Evolutionary conservation across 371 early-diverging fungal species (phyloP).

Genomic region (Lichtheimia hyalospora): DNA sequence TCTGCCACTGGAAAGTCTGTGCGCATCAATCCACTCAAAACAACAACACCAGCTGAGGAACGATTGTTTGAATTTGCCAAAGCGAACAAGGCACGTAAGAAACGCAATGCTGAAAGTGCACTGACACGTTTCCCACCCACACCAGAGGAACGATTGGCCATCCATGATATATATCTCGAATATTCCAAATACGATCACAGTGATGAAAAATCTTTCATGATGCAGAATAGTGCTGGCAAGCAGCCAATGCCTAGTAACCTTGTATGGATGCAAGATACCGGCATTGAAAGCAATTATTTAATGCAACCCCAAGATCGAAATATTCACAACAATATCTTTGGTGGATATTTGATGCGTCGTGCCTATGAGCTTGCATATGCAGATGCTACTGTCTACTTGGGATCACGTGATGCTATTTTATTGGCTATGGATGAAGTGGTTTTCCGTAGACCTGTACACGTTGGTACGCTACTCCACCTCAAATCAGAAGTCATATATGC

Average conservation of each 20-base stretch:
- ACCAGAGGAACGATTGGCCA: constrained; percentile 74
- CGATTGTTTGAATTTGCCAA: constrained; percentile 74
- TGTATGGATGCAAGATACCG: constrained; percentile 83
- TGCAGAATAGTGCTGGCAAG: constrained; percentile 6
- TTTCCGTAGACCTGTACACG: constrained; percentile 87
- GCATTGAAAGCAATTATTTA: constrained; percentile 67
- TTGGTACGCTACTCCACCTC: constrained; percentile 81
- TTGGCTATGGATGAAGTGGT: constrained; percentile 86
- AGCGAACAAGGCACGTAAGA: constrained; percentile 69
- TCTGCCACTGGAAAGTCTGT: constrained; percentile 69
- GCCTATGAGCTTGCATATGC: constrained; percentile 83
- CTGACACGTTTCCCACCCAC: constrained; percentile 78
- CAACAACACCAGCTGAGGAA: constrained; percentile 75
- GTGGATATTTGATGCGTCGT: constrained; percentile 78
- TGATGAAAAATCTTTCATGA: constrained; percentile 1
- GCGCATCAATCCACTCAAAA: constrained; percentile 71
- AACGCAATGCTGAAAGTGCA: constrained; percentile 50
- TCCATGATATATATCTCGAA: constrained; percentile 82
- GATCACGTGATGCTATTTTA: constrained; percentile 45
- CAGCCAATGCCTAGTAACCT: constrained; percentile 35
- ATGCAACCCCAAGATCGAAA: constrained; percentile 89
- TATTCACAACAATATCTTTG: constrained; percentile 93
- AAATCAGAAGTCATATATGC: constrained; percentile 74
- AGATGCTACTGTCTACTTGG: constrained; percentile 66
- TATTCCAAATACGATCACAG: constrained; percentile 27